Conservation (phyloP, 2,329 filamentous ascomycete genomes). For the Calonectria pauciramosa region DNA sequence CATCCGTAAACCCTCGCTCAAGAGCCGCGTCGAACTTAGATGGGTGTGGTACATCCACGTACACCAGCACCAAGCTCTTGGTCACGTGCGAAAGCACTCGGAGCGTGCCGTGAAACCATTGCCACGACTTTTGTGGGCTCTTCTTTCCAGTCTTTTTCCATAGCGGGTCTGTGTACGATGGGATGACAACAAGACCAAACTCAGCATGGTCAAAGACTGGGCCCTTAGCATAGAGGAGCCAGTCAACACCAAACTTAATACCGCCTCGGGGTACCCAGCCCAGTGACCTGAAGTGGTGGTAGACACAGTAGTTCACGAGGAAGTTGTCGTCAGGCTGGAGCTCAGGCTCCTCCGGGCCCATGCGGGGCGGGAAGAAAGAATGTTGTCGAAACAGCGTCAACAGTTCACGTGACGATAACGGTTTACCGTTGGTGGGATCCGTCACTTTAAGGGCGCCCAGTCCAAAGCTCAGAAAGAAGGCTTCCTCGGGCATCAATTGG, state of each 20-base stretch:
- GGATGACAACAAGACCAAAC: slow-evolving; percentile 88
- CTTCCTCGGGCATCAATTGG: slow-evolving; percentile 91
- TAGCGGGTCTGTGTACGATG: slow-evolving; percentile 81
- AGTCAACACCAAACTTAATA: slow-evolving; percentile 95
- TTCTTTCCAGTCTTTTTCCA: slow-evolving; percentile 74
- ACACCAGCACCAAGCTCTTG: slow-evolving; percentile 90
- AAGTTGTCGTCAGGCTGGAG: slow-evolving; percentile 86
- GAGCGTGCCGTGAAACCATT: slow-evolving; percentile 90
- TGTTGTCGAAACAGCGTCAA: slow-evolving; percentile 77
- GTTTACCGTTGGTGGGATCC: slow-evolving; percentile 59
- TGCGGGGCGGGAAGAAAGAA: slow-evolving; percentile 76
- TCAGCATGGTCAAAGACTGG: slow-evolving; percentile 96
- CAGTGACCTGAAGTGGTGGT: slow-evolving; percentile 95
- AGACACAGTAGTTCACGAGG: slow-evolving; percentile 87
- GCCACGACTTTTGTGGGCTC: slow-evolving; percentile 72
- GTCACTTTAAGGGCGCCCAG: slow-evolving; percentile 80
- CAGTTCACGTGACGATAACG: slow-evolving; percentile 68
- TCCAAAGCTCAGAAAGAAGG: slow-evolving; percentile 89
- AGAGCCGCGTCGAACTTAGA: slow-evolving; percentile 59
- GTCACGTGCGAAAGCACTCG: slow-evolving; percentile 90
- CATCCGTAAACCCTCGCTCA: slow-evolving; percentile 69
- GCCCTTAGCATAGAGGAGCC: slow-evolving; percentile 92
- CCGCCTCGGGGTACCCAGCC: slow-evolving; percentile 95
- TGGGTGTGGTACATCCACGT: slow-evolving; percentile 89
- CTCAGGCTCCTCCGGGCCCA: slow-evolving; percentile 49